Evolutionary conservation across 1,139 yeast genomes (phyloP), one percentile per base, ranked within the genome.

Genomic region (Saccharomyces hybrid): DNA sequence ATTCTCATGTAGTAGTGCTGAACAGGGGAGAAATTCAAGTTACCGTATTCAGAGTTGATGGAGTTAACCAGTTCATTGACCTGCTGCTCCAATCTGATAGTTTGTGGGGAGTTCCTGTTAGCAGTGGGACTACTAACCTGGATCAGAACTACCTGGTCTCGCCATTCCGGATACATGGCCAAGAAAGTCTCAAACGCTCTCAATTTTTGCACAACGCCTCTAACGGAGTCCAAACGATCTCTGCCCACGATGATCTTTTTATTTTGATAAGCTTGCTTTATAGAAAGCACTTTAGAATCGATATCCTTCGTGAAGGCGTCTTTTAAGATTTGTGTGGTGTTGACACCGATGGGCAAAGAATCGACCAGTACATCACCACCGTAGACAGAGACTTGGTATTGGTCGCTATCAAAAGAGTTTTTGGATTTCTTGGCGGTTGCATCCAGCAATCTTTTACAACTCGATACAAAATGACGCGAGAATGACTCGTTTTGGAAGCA

Each of bases 1-100:
- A 93, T 81, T 65, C 95, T 82, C 80, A 89, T 85, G 64, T 93
- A 96, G 71, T 88, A 93, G 69, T 91, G 97, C 64, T 88, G 87
- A 31, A 95, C 90, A 0, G 96, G 96, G 4, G 90, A 80, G 58
- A 80, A 84, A 66, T 89, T 83, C 58, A 95, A 78, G 52, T 81
- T 78, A 16, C 98, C 98, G 66, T 82, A 91, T 54, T 81, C 82
- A 42, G 95, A 84, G 69, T 93, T 95, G 66, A 95, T 93, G 54
- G 78, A 81, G 47, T 85, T 78, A 23, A 89, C 84, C 60, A 89
- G 73, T 63, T 90, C 97, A 49, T 85, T 79, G 4, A 88, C 96
- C 67, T 85, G 86, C 60, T 82, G 82, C 66, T 88, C 97, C 34
- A 88, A 76, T 63, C 81, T 68, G 44, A 68, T 62, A 7, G 64